A percentile compares a stretch with the other conserved stretches of the same genome.
These are phyloP conservation scores for Rhodotorula graminis DNA, from an alignment of 768 basidiomycete genomes.

Conservation along the genomic window DNA sequence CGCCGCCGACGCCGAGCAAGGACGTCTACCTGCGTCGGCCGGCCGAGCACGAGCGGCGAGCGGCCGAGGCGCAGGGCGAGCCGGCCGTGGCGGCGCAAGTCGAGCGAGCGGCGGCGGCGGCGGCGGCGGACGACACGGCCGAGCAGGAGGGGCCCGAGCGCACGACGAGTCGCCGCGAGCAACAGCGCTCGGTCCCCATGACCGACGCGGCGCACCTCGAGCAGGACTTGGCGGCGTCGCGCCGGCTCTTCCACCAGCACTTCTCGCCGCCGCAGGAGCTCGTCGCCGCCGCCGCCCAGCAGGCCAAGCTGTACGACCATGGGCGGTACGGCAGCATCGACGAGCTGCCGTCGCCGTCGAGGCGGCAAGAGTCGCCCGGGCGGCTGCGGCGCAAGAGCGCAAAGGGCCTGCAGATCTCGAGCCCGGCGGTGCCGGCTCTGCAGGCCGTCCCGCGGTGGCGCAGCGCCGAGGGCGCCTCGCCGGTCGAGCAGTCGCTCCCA, in stretches of 20 bases:
- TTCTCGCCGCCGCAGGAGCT: conserved; percentile 2
- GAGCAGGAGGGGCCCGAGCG: not conserved
- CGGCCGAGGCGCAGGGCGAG: too few relatives aligned
- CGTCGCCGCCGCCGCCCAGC: not conserved
- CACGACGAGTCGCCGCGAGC: not conserved
- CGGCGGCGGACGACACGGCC: too few relatives aligned
- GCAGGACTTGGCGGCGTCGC: conserved; percentile 2
- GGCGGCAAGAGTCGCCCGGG: not conserved
- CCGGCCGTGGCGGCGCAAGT: too few relatives aligned
- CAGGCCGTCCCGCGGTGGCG: not conserved
- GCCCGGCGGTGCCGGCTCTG: not conserved
- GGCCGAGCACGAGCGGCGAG: not conserved
- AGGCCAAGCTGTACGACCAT: not conserved
- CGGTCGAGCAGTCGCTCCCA: not conserved
- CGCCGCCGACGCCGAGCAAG: not conserved
- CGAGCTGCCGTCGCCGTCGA: not conserved
- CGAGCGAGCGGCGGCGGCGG: too few relatives aligned
- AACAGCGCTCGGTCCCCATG: not conserved
- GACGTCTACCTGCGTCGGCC: not conserved
- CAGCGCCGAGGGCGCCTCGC: not conserved
- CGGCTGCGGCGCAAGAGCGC: not conserved
- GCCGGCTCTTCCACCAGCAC: conserved; percentile 9
- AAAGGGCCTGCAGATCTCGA: conserved; percentile 14
- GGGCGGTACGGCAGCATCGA: not conserved
- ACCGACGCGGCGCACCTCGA: not conserved